These are phyloP conservation scores for Galerina sulciceps DNA, from an alignment of 768 basidiomycete genomes.

Conservation along the genomic window DNA sequence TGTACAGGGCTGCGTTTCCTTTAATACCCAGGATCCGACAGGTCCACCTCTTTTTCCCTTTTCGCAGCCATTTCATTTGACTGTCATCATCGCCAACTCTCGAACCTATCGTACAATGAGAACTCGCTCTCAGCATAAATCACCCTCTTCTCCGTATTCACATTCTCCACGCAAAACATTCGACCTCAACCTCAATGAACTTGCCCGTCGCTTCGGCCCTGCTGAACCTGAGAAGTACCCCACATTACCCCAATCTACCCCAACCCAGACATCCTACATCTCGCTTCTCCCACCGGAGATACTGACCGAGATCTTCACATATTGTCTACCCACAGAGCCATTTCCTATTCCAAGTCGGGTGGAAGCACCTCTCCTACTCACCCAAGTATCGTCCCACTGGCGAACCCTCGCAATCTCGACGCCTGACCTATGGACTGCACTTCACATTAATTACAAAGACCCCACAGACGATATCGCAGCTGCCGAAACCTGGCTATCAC, in stretches of 20 bases:
- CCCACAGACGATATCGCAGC: constrained; percentile 28
- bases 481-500: constrained; percentile 30
- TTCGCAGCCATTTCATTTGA: background rate
- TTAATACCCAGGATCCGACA: background rate
- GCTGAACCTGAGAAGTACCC: background rate
- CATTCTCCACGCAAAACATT: background rate
- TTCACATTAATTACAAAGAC: constrained; percentile 36
- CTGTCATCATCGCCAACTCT: background rate
- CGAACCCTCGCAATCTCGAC: constrained; percentile 28
- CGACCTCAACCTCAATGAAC: constrained; percentile 9
- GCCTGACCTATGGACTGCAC: constrained; percentile 31
- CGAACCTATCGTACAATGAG: constrained; percentile 2
- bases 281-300: constrained; percentile 33
- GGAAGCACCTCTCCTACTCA: constrained; percentile 32
- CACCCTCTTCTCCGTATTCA: constrained; percentile 5
- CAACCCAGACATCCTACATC: constrained; percentile 14
- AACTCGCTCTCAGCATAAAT: constrained; percentile 1
- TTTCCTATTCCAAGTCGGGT: constrained; percentile 28
- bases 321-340: constrained; percentile 27
- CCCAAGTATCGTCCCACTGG: constrained; percentile 31
- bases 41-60: background rate
- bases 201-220: constrained; percentile 8
- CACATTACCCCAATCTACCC: background rate
- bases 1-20: constrained; percentile 1
- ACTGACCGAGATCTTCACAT: constrained; percentile 31